Evolutionary conservation across 805 yeast species (phyloP).

Genomic region (Saccharomycopsis fodiens): DNA sequence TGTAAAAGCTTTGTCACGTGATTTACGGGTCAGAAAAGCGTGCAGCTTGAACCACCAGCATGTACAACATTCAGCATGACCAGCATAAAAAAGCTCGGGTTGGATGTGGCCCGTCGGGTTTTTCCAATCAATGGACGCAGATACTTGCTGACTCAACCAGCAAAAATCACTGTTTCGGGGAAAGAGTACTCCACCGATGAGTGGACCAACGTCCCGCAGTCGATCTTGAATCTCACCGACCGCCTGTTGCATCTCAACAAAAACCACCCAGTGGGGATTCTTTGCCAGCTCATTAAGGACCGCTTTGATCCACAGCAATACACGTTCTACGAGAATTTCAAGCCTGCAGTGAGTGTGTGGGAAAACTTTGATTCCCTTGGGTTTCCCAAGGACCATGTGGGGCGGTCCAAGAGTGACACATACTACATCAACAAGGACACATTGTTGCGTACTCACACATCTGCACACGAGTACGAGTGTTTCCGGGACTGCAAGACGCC

Average conservation of each 20-base stretch:
- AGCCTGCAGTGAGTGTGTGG: constrained; percentile 72
- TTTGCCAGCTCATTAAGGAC: constrained; percentile 63
- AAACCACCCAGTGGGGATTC: constrained; percentile 84
- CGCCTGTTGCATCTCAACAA: constrained; percentile 67
- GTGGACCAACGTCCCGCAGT: constrained; percentile 79
- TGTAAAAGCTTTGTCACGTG: neutral
- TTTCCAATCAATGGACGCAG: too few species aligned
- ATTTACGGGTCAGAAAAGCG: too few species aligned
- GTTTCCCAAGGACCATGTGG: constrained; percentile 88
- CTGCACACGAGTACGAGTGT: constrained; percentile 92
- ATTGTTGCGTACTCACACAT: constrained; percentile 85
- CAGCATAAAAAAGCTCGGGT: too few species aligned
- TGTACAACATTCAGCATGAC: too few species aligned
- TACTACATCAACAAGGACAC: constrained; percentile 73
- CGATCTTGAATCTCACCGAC: constrained; percentile 59
- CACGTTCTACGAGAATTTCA: constrained; percentile 71
- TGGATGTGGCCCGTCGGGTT: too few species aligned
- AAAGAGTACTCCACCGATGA: constrained; percentile 53
- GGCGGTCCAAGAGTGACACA: constrained; percentile 87
- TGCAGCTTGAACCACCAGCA: too few species aligned
- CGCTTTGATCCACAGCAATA: constrained; percentile 61
- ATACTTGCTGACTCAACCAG: too few species aligned
- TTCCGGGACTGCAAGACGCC: constrained; percentile 48
- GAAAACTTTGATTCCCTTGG: constrained; percentile 91
- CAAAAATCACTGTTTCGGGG: constrained; percentile 39